Conservation (phyloP, 164 flowering plant genomes). For the Dillenia turbinata region DNA sequence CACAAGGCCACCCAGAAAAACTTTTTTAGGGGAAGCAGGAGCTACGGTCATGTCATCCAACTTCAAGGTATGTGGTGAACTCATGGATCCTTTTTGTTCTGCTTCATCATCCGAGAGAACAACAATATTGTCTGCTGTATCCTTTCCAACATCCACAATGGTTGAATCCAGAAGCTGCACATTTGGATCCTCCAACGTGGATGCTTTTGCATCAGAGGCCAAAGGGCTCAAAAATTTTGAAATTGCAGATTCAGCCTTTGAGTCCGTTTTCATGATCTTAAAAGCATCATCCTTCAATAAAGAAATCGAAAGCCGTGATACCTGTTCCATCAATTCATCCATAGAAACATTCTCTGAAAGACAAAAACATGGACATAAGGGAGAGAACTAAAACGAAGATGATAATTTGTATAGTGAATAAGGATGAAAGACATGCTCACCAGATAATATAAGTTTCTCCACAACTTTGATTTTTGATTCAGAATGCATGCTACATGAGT, state of each 20-base stretch:
- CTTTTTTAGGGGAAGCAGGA: constrained; percentile 14
- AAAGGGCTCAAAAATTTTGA: constrained; percentile 19
- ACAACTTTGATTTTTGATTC: constrained; percentile 29
- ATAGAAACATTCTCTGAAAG: constrained; percentile 40
- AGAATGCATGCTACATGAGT: constrained; percentile 27
- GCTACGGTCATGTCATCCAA: constrained; percentile 8
- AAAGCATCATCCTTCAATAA: constrained; percentile 30
- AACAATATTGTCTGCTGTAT: constrained; percentile 21
- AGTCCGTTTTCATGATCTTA: constrained; percentile 13
- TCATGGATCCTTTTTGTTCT: constrained; percentile 26
- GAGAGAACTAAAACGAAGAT: background rate
- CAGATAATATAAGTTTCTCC: constrained; percentile 49
- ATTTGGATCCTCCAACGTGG: constrained; percentile 22
- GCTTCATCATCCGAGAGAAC: constrained; percentile 76
- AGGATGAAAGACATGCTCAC: constrained; percentile 30
- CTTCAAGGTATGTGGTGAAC: constrained; percentile 6
- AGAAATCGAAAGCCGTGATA: constrained; percentile 55
- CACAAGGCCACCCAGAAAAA: constrained; percentile 10
- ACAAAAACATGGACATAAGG: constrained; percentile 9
- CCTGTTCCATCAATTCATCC: constrained; percentile 55
- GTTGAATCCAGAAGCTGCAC: constrained; percentile 23
- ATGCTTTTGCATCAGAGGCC: constrained; percentile 14
- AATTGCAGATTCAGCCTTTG: constrained; percentile 15
- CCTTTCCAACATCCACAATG: constrained; percentile 2
- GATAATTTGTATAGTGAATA: background rate